Evolutionary conservation across 75 land plant species (phyloP).

Genomic region (Cunninghamia lanceolata): DNA sequence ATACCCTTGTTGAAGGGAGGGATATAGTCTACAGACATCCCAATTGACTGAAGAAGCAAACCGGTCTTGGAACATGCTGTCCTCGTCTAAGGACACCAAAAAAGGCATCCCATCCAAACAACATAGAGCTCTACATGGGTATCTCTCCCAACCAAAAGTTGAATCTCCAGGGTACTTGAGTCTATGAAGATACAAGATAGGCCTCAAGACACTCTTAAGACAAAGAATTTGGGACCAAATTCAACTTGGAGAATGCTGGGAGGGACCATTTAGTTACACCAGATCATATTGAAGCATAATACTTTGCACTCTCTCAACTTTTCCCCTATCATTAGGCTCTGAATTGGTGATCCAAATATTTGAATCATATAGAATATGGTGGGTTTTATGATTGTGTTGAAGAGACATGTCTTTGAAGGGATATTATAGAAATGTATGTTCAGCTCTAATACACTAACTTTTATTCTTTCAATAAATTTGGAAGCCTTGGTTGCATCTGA

Average conservation of each 20-base stretch:
- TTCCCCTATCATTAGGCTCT: not conserved
- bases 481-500: no score
- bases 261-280: not conserved
- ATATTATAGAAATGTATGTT: not conserved
- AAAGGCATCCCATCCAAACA: not conserved
- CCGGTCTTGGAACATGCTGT: not conserved
- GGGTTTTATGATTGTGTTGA: not conserved
- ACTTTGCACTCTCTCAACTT: not conserved
- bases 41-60: not conserved
- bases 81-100: not conserved
- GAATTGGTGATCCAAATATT: not conserved
- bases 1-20: not conserved
- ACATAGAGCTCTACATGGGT: not conserved
- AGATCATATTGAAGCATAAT: not conserved
- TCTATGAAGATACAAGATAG: not conserved
- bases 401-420: not conserved
- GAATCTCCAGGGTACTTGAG: not conserved
- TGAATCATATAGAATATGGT: not conserved
- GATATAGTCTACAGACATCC: not conserved
- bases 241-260: not conserved
- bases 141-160: not conserved
- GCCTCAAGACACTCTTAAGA: not conserved
- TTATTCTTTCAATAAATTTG: no score
- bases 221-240: not conserved
- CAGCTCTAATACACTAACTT: not conserved